Conservation (phyloP, 768 basidiomycete genomes). For the Leccinellum albellum region DNA sequence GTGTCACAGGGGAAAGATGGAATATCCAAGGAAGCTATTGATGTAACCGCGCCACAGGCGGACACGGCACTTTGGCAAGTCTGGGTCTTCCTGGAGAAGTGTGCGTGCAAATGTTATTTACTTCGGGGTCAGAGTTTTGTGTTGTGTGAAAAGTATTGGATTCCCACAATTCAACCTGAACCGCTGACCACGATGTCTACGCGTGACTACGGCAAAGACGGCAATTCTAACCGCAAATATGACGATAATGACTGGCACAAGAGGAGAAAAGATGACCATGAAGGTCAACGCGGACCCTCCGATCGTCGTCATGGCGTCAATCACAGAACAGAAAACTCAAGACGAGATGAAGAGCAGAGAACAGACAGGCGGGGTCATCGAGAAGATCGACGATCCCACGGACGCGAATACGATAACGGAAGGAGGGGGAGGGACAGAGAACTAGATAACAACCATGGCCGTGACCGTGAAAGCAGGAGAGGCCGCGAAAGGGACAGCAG, state of each 20-base stretch:
- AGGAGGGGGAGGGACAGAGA: slow-evolving; percentile 14
- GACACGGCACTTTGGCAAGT: slow-evolving; percentile 16
- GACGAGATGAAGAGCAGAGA: slow-evolving; percentile 23
- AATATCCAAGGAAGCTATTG: neutral
- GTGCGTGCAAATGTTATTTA: no score
- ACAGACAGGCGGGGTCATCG: slow-evolving; percentile 15
- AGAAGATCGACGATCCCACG: slow-evolving; percentile 16
- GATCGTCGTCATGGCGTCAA: slow-evolving; percentile 15
- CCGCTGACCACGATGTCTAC: slow-evolving; percentile 13
- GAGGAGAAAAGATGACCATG: slow-evolving; percentile 7
- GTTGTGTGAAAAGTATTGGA: neutral
- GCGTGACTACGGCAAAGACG: slow-evolving; percentile 14
- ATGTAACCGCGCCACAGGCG: neutral
- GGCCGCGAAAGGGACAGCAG: slow-evolving; percentile 36
- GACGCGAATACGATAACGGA: slow-evolving; percentile 20
- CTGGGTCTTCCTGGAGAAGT: slow-evolving; percentile 5
- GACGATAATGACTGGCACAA: slow-evolving; percentile 6
- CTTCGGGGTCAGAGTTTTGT: no score
- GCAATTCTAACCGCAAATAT: slow-evolving; percentile 10
- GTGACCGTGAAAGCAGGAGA: slow-evolving; percentile 13
- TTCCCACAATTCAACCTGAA: slow-evolving; percentile 17
- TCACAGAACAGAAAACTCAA: slow-evolving; percentile 13
- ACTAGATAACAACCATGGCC: slow-evolving; percentile 6
- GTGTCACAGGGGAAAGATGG: no score
- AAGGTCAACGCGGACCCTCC: slow-evolving; percentile 6